phyloP scores from a whole-genome alignment of 2,329 filamentous ascomycete species.

The Capronia coronata region DNA sequence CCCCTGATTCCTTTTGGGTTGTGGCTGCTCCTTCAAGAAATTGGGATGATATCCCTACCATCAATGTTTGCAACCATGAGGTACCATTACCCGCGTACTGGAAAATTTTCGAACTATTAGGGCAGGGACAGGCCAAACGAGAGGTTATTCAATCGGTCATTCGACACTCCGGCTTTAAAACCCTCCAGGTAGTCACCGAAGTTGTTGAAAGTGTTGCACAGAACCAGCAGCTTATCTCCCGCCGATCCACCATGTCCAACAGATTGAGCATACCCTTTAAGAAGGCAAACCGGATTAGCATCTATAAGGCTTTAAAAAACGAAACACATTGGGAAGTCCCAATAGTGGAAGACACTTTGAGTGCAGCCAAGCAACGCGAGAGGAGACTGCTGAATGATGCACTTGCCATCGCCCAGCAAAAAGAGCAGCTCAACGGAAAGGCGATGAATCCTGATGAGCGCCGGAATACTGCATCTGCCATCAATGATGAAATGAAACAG shows the following conservation, averaged over 20 bases:
- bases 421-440: conserved; percentile 10
- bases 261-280: conserved; percentile 12
- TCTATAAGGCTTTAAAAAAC: conserved; percentile 8
- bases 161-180: conserved; percentile 10
- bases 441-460: conserved; percentile 11
- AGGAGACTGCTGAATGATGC: conserved; percentile 16
- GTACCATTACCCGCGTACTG: conserved; percentile 21
- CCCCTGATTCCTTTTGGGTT: conserved; percentile 10
- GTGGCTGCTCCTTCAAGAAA: conserved; percentile 17
- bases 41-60: conserved; percentile 19
- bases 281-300: conserved; percentile 10
- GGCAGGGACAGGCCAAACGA: conserved; percentile 8
- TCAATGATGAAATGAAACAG: conserved; percentile 19
- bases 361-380: conserved; percentile 13
- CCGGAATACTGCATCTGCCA: conserved; percentile 5
- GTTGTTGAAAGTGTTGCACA: conserved; percentile 15
- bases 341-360: conserved; percentile 4
- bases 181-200: conserved; percentile 7
- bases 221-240: conserved; percentile 16
- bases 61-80: conserved; percentile 14
- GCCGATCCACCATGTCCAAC: conserved; percentile 3
- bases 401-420: conserved; percentile 8
- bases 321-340: conserved; percentile 11
- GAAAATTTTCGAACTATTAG: conserved; percentile 12
- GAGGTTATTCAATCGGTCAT: conserved; percentile 12